Conservation (phyloP, 2,329 filamentous ascomycete genomes). For the Aureobasidium musti region DNA sequence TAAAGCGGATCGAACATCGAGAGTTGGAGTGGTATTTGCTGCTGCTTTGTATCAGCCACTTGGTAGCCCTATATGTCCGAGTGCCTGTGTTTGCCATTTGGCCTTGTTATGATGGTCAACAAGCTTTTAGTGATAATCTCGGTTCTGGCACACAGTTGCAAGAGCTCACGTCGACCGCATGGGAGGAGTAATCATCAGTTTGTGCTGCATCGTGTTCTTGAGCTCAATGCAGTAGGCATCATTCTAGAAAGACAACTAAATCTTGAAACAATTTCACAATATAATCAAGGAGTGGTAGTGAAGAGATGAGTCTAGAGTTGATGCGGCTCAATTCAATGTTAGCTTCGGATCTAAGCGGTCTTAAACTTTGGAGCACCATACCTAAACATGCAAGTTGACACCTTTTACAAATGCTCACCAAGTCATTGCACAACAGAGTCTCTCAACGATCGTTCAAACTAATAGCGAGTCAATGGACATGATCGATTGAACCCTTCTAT, state of each 20-base stretch:
- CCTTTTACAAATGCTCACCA: constrained; percentile 16
- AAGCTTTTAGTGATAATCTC: background rate
- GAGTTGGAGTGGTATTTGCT: background rate
- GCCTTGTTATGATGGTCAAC: background rate
- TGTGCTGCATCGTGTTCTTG: no score
- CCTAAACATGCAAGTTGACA: constrained; percentile 25
- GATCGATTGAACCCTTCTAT: background rate
- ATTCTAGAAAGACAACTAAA: background rate
- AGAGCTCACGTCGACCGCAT: background rate
- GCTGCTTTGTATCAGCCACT: no score
- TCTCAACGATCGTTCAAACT: background rate
- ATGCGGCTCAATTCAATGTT: background rate
- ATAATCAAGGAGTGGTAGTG: background rate
- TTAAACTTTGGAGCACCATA: background rate
- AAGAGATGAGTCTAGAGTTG: background rate
- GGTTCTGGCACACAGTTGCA: background rate
- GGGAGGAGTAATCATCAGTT: no score
- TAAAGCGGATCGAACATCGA: background rate
- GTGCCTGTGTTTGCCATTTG: background rate
- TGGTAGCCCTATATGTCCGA: background rate
- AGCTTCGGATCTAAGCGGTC: constrained; percentile 21
- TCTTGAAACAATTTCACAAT: background rate
- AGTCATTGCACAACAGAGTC: background rate
- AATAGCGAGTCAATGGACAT: background rate
- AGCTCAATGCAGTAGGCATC: background rate